A percentile compares a stretch with the other conserved stretches of the same genome.
Conservation (phyloP, 345 rosid species). For the Syzygium grande region DNA sequence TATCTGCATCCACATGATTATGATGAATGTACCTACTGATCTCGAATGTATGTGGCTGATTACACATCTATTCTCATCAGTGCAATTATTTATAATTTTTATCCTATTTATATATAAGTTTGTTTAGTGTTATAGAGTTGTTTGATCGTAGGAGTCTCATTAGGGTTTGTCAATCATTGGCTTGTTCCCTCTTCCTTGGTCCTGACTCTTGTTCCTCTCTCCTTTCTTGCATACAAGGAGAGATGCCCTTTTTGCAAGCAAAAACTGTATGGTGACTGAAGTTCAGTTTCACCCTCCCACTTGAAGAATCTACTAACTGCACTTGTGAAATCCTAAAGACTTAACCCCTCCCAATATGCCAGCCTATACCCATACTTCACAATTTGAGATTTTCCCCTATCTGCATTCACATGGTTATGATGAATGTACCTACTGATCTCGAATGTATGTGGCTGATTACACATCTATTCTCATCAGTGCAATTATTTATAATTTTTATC, state of each 20-base stretch:
- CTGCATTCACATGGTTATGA: background rate
- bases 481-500: background rate
- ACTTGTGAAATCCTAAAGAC: background rate
- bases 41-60: background rate
- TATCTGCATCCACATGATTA: background rate
- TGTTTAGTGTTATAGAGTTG: background rate
- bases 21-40: background rate
- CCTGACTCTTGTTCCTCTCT: background rate
- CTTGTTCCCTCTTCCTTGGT: background rate
- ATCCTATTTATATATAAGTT: background rate
- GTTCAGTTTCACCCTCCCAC: background rate
- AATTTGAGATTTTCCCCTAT: background rate
- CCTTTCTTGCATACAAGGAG: background rate
- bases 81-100: background rate
- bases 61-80: background rate
- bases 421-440: background rate
- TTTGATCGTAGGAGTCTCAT: background rate
- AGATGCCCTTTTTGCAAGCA: background rate
- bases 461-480: background rate
- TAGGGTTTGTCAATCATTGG: background rate
- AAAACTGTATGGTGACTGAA: background rate
- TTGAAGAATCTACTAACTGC: background rate
- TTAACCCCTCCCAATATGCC: background rate
- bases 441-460: background rate
- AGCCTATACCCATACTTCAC: background rate